Conservation (phyloP, 2,329 filamentous ascomycete genomes). For the Colletotrichum sp. region DNA sequence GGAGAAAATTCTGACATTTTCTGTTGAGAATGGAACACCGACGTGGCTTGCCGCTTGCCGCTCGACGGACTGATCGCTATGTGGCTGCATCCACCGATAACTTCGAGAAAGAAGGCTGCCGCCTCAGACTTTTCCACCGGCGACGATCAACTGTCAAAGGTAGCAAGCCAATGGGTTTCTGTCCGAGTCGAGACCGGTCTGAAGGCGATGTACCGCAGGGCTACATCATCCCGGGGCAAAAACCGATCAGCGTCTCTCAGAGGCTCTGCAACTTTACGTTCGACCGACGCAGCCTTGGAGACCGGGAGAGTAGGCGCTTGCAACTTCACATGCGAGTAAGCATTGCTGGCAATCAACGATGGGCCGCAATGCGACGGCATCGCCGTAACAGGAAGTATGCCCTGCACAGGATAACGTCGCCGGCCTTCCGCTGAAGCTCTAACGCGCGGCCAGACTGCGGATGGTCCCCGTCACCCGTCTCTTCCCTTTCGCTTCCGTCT, state of each 20-base stretch:
- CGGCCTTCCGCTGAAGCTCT: neutral
- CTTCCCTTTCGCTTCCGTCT: slow-evolving; percentile 7
- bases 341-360: neutral
- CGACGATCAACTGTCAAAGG: neutral
- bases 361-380: neutral
- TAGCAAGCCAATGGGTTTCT: neutral
- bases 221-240: neutral
- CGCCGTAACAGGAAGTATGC: neutral
- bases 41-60: neutral
- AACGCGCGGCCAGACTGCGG: neutral
- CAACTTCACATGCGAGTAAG: neutral
- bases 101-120: neutral
- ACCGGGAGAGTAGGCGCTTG: neutral
- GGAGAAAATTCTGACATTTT: neutral
- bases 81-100: neutral
- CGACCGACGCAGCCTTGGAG: neutral
- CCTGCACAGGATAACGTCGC: neutral
- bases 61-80: neutral
- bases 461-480: slow-evolving; percentile 1
- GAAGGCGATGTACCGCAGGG: neutral
- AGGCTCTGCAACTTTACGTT: neutral
- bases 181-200: slow-evolving; percentile 3
- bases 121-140: neutral
- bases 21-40: slow-evolving; percentile 2
- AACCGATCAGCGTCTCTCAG: neutral